These are phyloP conservation scores for Ustilago lituana DNA, from an alignment of 1,284 basidiomycete genomes.

Conservation along the genomic window DNA sequence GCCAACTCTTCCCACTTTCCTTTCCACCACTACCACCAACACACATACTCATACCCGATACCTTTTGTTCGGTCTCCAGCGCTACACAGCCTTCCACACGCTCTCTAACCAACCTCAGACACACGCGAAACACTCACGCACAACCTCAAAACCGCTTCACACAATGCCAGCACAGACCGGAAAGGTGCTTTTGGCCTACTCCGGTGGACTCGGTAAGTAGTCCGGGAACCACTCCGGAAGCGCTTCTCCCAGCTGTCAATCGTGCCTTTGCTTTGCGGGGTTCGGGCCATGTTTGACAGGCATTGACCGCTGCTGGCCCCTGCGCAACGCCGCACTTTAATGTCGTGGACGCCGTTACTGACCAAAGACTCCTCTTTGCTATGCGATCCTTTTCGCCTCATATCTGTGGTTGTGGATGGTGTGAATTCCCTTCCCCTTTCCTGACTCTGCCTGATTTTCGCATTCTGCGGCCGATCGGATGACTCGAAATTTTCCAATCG, in stretches of 20 bases:
- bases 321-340: conserved; percentile 10
- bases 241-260: conserved; percentile 13
- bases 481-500: conserved; percentile 33
- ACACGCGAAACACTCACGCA: conserved; percentile 2
- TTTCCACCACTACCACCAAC: conserved; percentile 24
- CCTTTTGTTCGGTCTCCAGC: not conserved
- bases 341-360: conserved; percentile 32
- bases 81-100: not conserved
- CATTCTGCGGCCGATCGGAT: conserved; percentile 16
- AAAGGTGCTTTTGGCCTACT: conserved; percentile 93
- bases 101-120: not conserved
- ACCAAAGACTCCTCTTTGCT: conserved; percentile 15
- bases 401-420: conserved; percentile 8
- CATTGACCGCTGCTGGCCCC: conserved; percentile 25
- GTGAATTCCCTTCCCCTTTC: not conserved
- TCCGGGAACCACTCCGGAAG: conserved; percentile 43
- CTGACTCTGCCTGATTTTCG: not conserved
- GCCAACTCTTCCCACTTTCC: not conserved
- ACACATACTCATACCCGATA: conserved; percentile 4
- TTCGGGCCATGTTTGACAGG: conserved; percentile 44
- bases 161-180: conserved; percentile 71
- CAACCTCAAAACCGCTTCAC: conserved; percentile 1
- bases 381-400: not conserved
- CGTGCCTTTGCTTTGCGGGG: conserved; percentile 15
- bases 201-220: conserved; percentile 89